A percentile compares a stretch with the other conserved stretches of the same genome.
Evolutionary conservation across 2,329 filamentous ascomycete genomes (phyloP).

Genomic region (Cercospora sp.): DNA sequence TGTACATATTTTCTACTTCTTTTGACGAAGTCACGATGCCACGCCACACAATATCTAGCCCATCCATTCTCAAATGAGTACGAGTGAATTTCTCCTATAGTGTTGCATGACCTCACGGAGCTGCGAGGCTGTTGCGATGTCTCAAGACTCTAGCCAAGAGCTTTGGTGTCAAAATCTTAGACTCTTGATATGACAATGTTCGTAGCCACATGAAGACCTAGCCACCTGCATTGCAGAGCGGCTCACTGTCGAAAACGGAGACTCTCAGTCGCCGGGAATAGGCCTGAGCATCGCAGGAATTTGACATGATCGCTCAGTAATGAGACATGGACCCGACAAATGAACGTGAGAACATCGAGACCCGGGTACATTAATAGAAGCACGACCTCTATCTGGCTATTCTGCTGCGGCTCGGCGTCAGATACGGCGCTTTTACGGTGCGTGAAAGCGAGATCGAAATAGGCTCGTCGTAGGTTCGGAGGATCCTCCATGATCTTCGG

Average conservation of each 20-base stretch:
- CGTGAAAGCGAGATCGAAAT: not conserved
- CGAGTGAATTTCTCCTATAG: not conserved
- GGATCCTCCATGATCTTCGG: not conserved
- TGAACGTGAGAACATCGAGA: not conserved
- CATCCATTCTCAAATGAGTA: not conserved
- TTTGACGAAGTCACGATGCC: not conserved
- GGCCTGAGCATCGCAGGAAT: not conserved
- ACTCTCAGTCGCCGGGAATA: not conserved
- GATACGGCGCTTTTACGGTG: not conserved
- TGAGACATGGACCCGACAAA: not conserved
- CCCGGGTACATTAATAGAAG: not conserved
- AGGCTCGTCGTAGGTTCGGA: slow-evolving; percentile 1
- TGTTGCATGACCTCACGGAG: not conserved
- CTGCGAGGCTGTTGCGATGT: not conserved
- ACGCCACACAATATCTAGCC: not conserved
- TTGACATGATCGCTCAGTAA: not conserved
- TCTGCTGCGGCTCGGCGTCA: not conserved
- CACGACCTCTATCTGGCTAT: not conserved
- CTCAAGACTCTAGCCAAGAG: not conserved
- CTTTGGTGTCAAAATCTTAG: not conserved
- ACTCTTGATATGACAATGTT: not conserved
- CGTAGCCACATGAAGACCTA: not conserved
- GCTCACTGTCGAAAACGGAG: not conserved
- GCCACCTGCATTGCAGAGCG: not conserved
- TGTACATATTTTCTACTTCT: not conserved